phyloP scores from a whole-genome alignment of 2,329 filamentous ascomycete genomes.

The Pseudogymnoascus sp. region DNA sequence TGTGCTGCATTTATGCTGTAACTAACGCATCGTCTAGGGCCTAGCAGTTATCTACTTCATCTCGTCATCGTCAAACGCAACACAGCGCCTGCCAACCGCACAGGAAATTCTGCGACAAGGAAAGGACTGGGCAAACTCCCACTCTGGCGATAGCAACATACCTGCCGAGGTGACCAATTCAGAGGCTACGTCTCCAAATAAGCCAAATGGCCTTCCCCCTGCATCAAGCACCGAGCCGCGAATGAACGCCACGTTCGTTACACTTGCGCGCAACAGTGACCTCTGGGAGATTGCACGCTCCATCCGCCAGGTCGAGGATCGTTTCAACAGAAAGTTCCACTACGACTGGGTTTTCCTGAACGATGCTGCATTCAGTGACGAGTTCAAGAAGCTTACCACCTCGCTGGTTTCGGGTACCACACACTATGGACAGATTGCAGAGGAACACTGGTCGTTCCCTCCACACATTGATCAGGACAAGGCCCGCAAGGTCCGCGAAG shows the following conservation, averaged over 20 bases:
- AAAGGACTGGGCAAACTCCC: slow-evolving; percentile 14
- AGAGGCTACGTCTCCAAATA: slow-evolving; percentile 21
- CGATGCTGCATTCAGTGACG: slow-evolving; percentile 85
- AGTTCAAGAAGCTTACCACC: slow-evolving; percentile 85
- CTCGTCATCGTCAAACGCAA: slow-evolving; percentile 47
- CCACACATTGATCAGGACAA: slow-evolving; percentile 92
- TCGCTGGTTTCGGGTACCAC: slow-evolving; percentile 89
- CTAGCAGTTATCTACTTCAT: slow-evolving; percentile 76
- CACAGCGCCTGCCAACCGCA: slow-evolving; percentile 28
- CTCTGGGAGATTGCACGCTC: slow-evolving; percentile 95
- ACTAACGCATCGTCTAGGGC: slow-evolving; percentile 33
- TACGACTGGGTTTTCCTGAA: slow-evolving; percentile 99
- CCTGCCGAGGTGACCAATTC: not conserved
- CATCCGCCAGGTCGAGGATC: slow-evolving; percentile 93
- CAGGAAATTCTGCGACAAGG: slow-evolving; percentile 22
- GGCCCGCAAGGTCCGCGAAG: slow-evolving; percentile 80
- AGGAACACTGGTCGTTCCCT: slow-evolving; percentile 96
- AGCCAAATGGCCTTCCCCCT: slow-evolving; percentile 28
- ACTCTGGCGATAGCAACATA: not conserved
- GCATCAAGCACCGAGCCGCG: slow-evolving; percentile 56
- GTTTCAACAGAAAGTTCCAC: slow-evolving; percentile 93
- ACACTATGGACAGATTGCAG: slow-evolving; percentile 79
- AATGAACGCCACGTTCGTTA: slow-evolving; percentile 97
- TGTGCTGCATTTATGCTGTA: not conserved
- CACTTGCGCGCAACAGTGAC: slow-evolving; percentile 84